A percentile compares a stretch with the other conserved stretches of the same genome.
These are phyloP conservation scores for Nymphaea colorata DNA, from an alignment of 164 flowering plant genomes.

Conservation along the genomic window DNA sequence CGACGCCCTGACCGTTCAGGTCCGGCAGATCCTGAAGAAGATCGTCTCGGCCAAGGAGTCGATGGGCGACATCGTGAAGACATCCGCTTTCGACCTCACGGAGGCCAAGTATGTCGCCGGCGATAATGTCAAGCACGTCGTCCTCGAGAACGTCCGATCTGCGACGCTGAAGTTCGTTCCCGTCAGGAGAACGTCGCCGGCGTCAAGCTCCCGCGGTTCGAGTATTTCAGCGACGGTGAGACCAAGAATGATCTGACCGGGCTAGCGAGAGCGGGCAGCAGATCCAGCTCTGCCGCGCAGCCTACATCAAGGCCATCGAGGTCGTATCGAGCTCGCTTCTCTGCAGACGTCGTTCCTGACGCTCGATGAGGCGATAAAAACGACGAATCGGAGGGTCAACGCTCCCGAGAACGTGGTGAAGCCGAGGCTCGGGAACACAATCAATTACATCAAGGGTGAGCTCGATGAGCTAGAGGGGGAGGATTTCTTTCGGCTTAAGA, in stretches of 20 bases:
- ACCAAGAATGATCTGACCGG: too few relatives aligned
- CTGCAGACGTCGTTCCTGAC: constrained; percentile 91
- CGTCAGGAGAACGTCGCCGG: too few relatives aligned
- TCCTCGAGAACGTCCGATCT: too few relatives aligned
- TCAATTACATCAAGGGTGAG: constrained; percentile 77
- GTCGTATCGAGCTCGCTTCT: constrained; percentile 92
- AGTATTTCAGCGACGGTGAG: too few relatives aligned
- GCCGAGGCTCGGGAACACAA: constrained; percentile 82
- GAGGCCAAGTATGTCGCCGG: too few relatives aligned
- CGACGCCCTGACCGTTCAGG: constrained; percentile 86
- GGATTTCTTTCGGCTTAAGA: constrained; percentile 91
- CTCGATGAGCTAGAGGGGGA: constrained; percentile 93
- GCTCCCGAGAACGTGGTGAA: constrained; percentile 93
- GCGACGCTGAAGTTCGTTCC: too few relatives aligned
- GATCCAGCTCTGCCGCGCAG: constrained; percentile 70
- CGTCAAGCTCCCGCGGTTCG: too few relatives aligned
- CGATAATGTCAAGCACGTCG: too few relatives aligned
- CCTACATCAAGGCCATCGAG: constrained; percentile 79
- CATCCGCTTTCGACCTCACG: too few relatives aligned
- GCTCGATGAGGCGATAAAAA: constrained; percentile 88
- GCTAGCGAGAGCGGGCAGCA: too few relatives aligned
- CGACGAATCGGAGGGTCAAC: constrained; percentile 90
- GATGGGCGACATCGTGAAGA: too few relatives aligned
- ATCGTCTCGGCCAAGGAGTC: constrained; percentile 82
- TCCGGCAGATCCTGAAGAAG: constrained; percentile 76